These are phyloP conservation scores for Cryphonectria carpinicola DNA, from an alignment of 2,329 filamentous ascomycete genomes.

Conservation along the genomic window DNA sequence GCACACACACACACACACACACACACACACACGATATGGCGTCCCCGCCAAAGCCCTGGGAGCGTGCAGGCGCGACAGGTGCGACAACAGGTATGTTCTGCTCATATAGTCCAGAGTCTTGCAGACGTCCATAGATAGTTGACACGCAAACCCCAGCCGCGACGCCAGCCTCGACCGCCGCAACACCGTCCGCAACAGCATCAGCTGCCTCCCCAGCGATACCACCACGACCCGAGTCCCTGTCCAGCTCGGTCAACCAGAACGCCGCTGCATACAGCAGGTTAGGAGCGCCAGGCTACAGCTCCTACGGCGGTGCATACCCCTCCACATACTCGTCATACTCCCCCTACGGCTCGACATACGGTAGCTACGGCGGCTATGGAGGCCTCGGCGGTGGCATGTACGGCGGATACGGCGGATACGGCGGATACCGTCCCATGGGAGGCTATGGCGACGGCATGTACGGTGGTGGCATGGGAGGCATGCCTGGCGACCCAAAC, in stretches of 20 bases:
- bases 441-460: slow-evolving; percentile 46
- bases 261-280: slow-evolving; percentile 83
- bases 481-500: slow-evolving; percentile 66
- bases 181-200: slow-evolving; percentile 46
- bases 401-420: slow-evolving; percentile 47
- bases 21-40: slow-evolving; percentile 49
- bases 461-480: slow-evolving; percentile 46
- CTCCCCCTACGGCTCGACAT: slow-evolving; percentile 54
- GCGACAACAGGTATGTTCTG: slow-evolving; percentile 51
- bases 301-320: slow-evolving; percentile 46
- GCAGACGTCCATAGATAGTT: background rate
- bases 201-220: slow-evolving; percentile 65
- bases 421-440: slow-evolving; percentile 44
- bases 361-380: slow-evolving; percentile 50
- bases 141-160: slow-evolving; percentile 17
- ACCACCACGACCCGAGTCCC: slow-evolving; percentile 78
- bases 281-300: slow-evolving; percentile 40
- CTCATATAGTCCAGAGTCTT: background rate
- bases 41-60: slow-evolving; percentile 98
- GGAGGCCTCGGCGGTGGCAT: slow-evolving; percentile 41
- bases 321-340: slow-evolving; percentile 26
- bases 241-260: slow-evolving; percentile 80
- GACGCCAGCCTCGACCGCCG: slow-evolving; percentile 42
- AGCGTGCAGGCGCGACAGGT: slow-evolving; percentile 70
- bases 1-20: slow-evolving; percentile 15